Evolutionary conservation across 2,329 filamentous ascomycete species (phyloP).

Genomic region (Colletotrichum gigasporum): DNA sequence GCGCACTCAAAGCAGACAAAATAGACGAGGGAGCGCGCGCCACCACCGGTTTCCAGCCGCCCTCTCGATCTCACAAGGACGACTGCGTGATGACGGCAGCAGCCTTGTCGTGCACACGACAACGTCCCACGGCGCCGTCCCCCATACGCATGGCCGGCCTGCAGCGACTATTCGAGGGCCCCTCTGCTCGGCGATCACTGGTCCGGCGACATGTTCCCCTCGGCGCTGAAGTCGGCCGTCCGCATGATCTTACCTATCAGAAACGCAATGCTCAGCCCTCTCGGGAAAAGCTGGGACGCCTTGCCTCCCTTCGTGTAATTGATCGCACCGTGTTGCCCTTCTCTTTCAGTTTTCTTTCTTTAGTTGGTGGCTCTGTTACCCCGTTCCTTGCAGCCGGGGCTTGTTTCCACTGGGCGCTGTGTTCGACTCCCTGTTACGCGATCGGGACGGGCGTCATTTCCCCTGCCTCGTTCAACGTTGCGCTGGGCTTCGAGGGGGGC

Average conservation of each 20-base stretch:
- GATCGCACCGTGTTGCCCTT: too few relatives aligned
- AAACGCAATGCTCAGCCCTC: slow-evolving; percentile 11
- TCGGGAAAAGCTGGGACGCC: background rate
- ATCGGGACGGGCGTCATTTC: background rate
- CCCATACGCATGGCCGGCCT: background rate
- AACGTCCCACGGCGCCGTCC: background rate
- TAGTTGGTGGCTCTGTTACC: too few relatives aligned
- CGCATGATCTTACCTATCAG: slow-evolving; percentile 28
- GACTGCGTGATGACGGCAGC: background rate
- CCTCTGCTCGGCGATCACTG: too few relatives aligned
- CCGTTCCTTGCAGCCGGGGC: slow-evolving; percentile 24
- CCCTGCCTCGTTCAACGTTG: slow-evolving; percentile 1
- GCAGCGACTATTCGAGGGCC: background rate
- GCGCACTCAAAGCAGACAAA: background rate
- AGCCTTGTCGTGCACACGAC: background rate
- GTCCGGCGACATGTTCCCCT: background rate
- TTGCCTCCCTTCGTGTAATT: too few relatives aligned
- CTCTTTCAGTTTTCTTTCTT: too few relatives aligned
- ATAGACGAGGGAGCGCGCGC: slow-evolving; percentile 2
- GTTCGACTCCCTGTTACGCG: slow-evolving; percentile 15
- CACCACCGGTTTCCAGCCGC: background rate
- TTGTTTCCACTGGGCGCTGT: background rate
- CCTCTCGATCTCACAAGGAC: background rate
- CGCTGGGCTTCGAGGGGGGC: background rate
- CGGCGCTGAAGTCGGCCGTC: slow-evolving; percentile 9